Evolutionary conservation across 192 early-diverging fungal species (phyloP).

Genomic region (Chytriomyces sp.): DNA sequence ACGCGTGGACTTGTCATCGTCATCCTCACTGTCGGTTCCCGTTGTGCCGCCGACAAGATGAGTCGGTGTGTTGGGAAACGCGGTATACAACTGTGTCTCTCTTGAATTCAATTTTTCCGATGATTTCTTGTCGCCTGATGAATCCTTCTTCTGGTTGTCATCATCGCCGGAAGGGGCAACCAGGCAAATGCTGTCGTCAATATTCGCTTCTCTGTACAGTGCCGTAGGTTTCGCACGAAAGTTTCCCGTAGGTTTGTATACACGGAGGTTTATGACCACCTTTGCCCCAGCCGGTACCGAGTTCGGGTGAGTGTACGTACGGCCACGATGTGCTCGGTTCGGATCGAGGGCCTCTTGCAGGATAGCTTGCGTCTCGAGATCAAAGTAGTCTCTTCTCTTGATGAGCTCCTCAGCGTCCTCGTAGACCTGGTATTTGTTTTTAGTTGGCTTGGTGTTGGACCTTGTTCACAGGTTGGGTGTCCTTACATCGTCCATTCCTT

Average conservation of each 20-base stretch:
- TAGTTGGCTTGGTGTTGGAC: not conserved
- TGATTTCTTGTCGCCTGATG: not conserved
- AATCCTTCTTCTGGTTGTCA: not conserved
- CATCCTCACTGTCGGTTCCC: not conserved
- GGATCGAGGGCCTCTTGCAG: slow-evolving; percentile 44
- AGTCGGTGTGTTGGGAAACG: not conserved
- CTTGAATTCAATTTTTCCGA: not conserved
- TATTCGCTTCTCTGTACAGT: not conserved
- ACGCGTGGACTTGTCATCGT: not conserved
- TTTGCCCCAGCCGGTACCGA: not conserved
- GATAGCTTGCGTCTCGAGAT: slow-evolving; percentile 44
- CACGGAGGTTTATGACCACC: slow-evolving; percentile 7
- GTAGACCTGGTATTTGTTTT: slow-evolving; percentile 36
- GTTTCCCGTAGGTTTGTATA: not conserved
- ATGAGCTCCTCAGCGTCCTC: slow-evolving; percentile 42
- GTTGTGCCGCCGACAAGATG: not conserved
- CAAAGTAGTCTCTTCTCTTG: slow-evolving; percentile 33
- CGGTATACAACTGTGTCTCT: not conserved
- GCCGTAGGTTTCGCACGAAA: not conserved
- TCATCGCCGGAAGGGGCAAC: not conserved
- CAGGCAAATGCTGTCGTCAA: not conserved
- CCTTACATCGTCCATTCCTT: slow-evolving; percentile 53
- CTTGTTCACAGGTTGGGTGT: not conserved
- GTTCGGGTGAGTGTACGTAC: slow-evolving; percentile 9
- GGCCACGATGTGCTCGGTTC: slow-evolving; percentile 21